Evolutionary conservation across 1,284 basidiomycete genomes (phyloP).

Genomic region (Malassezia pachydermatis): DNA sequence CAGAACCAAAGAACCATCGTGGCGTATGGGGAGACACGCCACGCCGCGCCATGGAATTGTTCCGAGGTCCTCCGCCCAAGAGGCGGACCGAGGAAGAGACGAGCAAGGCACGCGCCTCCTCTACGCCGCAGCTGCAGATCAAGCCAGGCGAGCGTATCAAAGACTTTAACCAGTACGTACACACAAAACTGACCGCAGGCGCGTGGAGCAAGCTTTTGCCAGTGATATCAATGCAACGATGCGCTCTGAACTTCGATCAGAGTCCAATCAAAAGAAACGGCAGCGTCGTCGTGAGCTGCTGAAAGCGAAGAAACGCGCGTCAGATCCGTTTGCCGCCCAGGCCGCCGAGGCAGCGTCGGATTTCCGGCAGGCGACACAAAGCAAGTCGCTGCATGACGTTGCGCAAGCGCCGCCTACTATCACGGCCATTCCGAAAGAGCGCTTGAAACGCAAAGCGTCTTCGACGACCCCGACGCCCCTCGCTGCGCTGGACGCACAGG

Average conservation of each 20-base stretch:
- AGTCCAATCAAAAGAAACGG: conserved; percentile 30
- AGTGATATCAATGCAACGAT: conserved; percentile 26
- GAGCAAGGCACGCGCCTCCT: not conserved
- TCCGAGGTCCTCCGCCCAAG: conserved; percentile 22
- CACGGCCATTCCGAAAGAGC: conserved; percentile 31
- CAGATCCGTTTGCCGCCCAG: conserved; percentile 1
- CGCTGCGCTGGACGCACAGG: conserved; percentile 1
- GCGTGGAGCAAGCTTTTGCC: conserved; percentile 37
- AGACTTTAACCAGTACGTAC: conserved; percentile 30
- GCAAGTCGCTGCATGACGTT: conserved; percentile 28
- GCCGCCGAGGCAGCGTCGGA: conserved; percentile 3
- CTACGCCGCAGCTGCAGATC: conserved; percentile 23
- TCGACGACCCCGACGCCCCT: not conserved
- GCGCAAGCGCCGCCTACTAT: conserved; percentile 34
- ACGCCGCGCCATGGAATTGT: conserved; percentile 32
- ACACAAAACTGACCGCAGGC: not conserved
- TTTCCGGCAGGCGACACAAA: conserved; percentile 1
- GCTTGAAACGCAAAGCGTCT: conserved; percentile 16
- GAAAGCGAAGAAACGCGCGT: conserved; percentile 13
- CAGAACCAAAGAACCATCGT: conserved; percentile 14
- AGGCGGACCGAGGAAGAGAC: conserved; percentile 15
- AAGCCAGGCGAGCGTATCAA: conserved; percentile 37
- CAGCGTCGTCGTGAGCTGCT: conserved; percentile 18
- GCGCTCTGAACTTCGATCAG: conserved; percentile 23
- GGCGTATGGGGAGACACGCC: conserved; percentile 29